A percentile compares a stretch with the other conserved stretches of the same genome.
Conservation (phyloP, 177 flowering plant species). For the Vitis hybrid region DNA sequence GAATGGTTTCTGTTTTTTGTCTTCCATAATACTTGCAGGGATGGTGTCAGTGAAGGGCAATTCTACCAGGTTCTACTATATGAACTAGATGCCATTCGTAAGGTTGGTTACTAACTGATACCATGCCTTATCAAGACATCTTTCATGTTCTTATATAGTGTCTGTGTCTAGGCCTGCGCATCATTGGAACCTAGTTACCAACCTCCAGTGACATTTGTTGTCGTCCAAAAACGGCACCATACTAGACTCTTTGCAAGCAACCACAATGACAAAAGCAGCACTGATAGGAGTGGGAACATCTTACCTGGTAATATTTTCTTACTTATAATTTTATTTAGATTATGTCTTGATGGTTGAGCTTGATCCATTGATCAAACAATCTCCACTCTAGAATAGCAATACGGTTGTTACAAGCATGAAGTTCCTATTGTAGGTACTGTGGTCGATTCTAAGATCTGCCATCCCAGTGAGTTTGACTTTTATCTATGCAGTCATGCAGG, state of each 20-base stretch:
- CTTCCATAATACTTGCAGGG: conserved; percentile 32
- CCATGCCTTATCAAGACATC: not conserved
- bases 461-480: conserved; percentile 75
- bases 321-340: not conserved
- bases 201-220: conserved; percentile 61
- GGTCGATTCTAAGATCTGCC: conserved; percentile 72
- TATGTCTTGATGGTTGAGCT: not conserved
- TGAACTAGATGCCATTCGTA: conserved; percentile 73
- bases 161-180: conserved; percentile 54
- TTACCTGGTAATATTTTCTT: conserved; percentile 49
- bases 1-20: not conserved
- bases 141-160: not conserved
- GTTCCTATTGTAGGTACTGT: conserved; percentile 49
- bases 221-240: conserved; percentile 75
- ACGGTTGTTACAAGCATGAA: not conserved
- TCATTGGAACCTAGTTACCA: conserved; percentile 63
- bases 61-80: conserved; percentile 66
- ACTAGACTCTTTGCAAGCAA: conserved; percentile 64
- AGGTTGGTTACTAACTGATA: conserved; percentile 33
- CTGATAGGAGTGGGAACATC: conserved; percentile 72
- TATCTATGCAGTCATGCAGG: conserved; percentile 77
- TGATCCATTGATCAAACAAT: not conserved
- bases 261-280: conserved; percentile 48
- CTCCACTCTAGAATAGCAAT: not conserved
- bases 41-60: conserved; percentile 82